phyloP scores from a whole-genome alignment of 805 yeast genomes.

The Zygotorulaspora chibaensis region DNA sequence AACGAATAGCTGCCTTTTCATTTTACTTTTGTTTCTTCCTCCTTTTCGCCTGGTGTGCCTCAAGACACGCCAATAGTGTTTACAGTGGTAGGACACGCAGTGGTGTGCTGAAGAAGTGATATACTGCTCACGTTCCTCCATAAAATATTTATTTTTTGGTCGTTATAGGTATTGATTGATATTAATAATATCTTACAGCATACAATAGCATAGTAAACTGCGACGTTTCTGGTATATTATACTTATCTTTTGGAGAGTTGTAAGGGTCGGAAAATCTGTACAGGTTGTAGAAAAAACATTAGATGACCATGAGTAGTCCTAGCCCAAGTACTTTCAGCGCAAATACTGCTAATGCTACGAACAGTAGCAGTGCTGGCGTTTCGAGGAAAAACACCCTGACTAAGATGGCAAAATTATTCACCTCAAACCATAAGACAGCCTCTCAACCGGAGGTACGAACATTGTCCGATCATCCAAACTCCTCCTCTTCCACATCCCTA shows the following conservation, averaged over 20 bases:
- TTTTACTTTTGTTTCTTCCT: too few relatives aligned
- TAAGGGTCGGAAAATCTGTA: too few relatives aligned
- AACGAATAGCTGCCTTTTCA: too few relatives aligned
- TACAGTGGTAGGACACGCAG: not conserved
- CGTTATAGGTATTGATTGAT: not conserved
- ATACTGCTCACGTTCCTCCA: too few relatives aligned
- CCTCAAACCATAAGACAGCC: conserved; percentile 4
- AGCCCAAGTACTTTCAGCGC: not conserved
- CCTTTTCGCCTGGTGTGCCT: too few relatives aligned
- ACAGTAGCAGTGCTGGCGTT: conserved; percentile 5
- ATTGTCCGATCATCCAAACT: not conserved
- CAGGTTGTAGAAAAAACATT: too few relatives aligned
- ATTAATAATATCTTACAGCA: not conserved
- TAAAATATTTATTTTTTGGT: not conserved
- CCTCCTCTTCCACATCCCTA: not conserved
- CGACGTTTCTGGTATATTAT: not conserved
- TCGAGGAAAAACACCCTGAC: conserved; percentile 14
- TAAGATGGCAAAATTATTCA: conserved; percentile 13
- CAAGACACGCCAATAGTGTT: not conserved
- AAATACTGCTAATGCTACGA: conserved; percentile 1
- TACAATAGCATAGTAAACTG: not conserved
- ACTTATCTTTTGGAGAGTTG: not conserved
- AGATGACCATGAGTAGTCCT: too few relatives aligned
- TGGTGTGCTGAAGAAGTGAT: too few relatives aligned
- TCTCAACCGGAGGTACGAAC: not conserved